Percentiles rank a stretch among this genome's conserved stretches.
Conservation (phyloP, 2,329 filamentous ascomycete species). For the Fusarium brachygibbosum region DNA sequence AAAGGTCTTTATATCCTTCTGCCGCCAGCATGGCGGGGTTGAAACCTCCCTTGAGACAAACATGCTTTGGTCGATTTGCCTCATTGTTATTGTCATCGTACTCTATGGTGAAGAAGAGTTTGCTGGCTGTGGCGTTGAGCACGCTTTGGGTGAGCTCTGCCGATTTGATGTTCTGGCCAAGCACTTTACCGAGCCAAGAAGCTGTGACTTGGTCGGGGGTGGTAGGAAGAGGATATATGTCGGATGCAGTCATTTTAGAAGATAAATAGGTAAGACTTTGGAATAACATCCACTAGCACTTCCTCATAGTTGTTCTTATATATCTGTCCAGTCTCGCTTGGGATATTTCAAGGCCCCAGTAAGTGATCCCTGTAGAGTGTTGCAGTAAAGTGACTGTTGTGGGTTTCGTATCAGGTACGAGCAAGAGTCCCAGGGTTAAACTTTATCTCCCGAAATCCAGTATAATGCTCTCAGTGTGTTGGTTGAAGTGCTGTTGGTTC, state of each 20-base stretch:
- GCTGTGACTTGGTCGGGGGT: background rate
- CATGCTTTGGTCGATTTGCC: background rate
- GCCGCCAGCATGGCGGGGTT: slow-evolving; percentile 11
- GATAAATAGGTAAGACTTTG: background rate
- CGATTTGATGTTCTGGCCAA: background rate
- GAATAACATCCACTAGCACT: fast-evolving
- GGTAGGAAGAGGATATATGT: background rate
- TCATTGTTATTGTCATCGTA: background rate
- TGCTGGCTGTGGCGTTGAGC: slow-evolving; percentile 9
- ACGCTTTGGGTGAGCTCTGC: background rate
- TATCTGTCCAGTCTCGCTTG: background rate
- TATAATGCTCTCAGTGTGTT: background rate
- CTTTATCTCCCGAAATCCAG: background rate
- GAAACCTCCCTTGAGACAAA: slow-evolving; percentile 22
- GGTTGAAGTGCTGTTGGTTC: background rate
- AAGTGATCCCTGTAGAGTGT: background rate
- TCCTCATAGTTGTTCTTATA: background rate
- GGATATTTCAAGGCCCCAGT: too few relatives aligned
- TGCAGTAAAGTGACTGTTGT: background rate
- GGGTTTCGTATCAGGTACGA: background rate
- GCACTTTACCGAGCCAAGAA: slow-evolving; percentile 1
- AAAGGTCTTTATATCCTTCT: background rate
- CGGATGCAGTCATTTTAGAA: background rate
- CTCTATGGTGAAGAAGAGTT: slow-evolving; percentile 15
- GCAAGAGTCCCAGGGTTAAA: background rate